Evolutionary conservation across 768 basidiomycete genomes (phyloP).

Genomic region (Naganishia friedmannii): DNA sequence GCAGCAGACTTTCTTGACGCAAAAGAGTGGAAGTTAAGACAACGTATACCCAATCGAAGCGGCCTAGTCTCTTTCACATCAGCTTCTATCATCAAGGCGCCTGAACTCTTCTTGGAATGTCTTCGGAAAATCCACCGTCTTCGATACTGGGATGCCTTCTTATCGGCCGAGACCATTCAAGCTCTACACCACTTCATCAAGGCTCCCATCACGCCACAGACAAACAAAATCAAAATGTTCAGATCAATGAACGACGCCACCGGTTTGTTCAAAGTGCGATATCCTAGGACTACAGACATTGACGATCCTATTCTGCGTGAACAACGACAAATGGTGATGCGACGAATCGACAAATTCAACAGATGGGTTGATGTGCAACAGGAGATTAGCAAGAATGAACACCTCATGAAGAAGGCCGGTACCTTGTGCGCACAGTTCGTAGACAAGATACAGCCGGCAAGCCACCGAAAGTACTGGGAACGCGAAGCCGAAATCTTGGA

Average conservation of each 20-base stretch:
- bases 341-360: background rate
- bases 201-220: background rate
- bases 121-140: background rate
- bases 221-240: conserved; percentile 6
- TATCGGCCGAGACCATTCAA: background rate
- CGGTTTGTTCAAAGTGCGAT: conserved; percentile 2
- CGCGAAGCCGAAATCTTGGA: conserved; percentile 1
- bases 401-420: conserved; percentile 3
- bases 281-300: conserved; percentile 4
- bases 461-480: conserved; percentile 18
- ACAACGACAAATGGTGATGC: conserved; percentile 1
- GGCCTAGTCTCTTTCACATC: conserved; percentile 3
- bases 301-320: background rate
- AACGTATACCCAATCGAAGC: conserved; percentile 10
- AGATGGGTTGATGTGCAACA: conserved; percentile 21
- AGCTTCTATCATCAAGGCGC: conserved; percentile 2
- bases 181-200: background rate
- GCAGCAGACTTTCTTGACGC: conserved; percentile 5
- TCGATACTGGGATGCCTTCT: conserved; percentile 2
- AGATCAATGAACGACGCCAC: conserved; percentile 20
- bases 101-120: conserved; percentile 10
- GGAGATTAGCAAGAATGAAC: conserved; percentile 1
- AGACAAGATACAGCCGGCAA: background rate
- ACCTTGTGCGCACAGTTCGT: background rate
- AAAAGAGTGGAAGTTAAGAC: background rate